A percentile compares a stretch with the other conserved stretches of the same genome.
Conservation (phyloP, 768 basidiomycete species). For the Sistotremastrum suecicum region DNA sequence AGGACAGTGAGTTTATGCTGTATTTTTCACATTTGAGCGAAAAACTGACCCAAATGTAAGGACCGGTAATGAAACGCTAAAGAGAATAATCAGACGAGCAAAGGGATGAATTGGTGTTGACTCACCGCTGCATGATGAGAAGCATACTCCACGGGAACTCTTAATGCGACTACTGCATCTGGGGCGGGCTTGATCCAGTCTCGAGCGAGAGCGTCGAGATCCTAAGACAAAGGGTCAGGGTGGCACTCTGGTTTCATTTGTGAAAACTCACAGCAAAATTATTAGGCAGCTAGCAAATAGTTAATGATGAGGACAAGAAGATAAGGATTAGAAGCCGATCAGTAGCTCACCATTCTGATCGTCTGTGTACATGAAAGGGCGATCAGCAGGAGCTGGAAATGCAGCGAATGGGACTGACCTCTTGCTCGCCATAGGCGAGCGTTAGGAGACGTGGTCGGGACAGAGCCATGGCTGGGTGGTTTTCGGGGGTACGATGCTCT, state of each 20-base stretch:
- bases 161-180: slow-evolving; percentile 58
- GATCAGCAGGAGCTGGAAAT: no score
- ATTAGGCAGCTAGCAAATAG: slow-evolving; percentile 42
- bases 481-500: slow-evolving; percentile 29
- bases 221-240: slow-evolving; percentile 26
- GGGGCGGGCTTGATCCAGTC: slow-evolving; percentile 84
- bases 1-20: no score
- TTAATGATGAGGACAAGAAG: slow-evolving; percentile 5
- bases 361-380: slow-evolving; percentile 46
- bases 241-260: neutral
- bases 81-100: neutral
- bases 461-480: slow-evolving; percentile 49
- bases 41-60: slow-evolving; percentile 6
- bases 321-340: neutral
- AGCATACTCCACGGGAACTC: slow-evolving; percentile 78
- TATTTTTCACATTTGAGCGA: slow-evolving; percentile 10
- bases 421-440: slow-evolving; percentile 52
- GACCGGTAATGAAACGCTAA: slow-evolving; percentile 6
- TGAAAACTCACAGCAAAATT: slow-evolving; percentile 39
- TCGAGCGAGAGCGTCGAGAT: slow-evolving; percentile 64
- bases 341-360: slow-evolving; percentile 43
- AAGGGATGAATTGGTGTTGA: slow-evolving; percentile 3
- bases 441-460: slow-evolving; percentile 66
- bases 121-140: slow-evolving; percentile 73
- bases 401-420: no score